phyloP scores from a whole-genome alignment of 2,329 filamentous ascomycete genomes.

The Xylariaceae sp. region DNA sequence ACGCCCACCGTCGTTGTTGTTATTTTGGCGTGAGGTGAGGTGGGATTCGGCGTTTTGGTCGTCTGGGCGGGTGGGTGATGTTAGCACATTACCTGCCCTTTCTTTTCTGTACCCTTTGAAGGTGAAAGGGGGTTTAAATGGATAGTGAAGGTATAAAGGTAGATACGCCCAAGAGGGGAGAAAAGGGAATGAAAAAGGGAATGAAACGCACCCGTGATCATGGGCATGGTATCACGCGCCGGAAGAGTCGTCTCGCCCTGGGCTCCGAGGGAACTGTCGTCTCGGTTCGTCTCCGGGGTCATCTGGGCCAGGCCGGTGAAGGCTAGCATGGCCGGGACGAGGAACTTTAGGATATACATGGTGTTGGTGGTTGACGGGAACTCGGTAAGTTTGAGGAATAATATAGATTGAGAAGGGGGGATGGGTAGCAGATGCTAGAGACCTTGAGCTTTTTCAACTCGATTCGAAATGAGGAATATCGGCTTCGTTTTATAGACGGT shows the following conservation, averaged over 20 bases:
- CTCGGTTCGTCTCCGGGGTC: not conserved
- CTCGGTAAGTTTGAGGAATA: not conserved
- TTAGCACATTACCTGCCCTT: not conserved
- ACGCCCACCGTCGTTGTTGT: too few relatives aligned
- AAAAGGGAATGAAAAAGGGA: too few relatives aligned
- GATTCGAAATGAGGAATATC: not conserved
- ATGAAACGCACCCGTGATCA: too few relatives aligned
- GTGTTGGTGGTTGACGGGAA: not conserved
- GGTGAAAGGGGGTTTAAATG: too few relatives aligned
- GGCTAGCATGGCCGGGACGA: slow-evolving; percentile 7
- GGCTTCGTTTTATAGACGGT: slow-evolving; percentile 4
- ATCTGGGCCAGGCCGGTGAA: slow-evolving; percentile 2
- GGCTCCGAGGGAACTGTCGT: not conserved
- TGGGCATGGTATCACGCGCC: not conserved
- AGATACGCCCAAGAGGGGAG: too few relatives aligned
- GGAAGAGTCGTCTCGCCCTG: not conserved
- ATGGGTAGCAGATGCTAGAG: not conserved
- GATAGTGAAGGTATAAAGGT: too few relatives aligned
- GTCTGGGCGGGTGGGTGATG: not conserved
- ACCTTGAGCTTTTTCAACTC: not conserved
- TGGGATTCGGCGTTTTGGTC: too few relatives aligned
- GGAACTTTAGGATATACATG: slow-evolving; percentile 10
- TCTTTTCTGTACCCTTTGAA: too few relatives aligned
- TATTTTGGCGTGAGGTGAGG: too few relatives aligned
- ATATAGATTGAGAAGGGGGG: too few relatives aligned